Percentiles rank a stretch among this genome's conserved stretches.
These are phyloP conservation scores for Spergularia azorica DNA, from an alignment of 179 eudicot species.

Conservation along the genomic window DNA sequence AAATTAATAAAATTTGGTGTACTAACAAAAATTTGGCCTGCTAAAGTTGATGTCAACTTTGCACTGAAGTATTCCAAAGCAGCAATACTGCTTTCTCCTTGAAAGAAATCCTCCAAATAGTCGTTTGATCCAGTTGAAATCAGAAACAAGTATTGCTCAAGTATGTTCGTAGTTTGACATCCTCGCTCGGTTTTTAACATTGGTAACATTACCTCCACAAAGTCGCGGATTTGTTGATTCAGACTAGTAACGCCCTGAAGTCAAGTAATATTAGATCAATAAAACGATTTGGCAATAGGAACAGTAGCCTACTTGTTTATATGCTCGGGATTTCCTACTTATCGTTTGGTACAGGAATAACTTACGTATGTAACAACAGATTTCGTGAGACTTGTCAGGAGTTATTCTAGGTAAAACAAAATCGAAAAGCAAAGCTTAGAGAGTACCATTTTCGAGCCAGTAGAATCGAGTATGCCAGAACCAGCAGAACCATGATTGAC, in stretches of 20 bases:
- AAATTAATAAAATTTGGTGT: not conserved
- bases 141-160: slow-evolving; percentile 27
- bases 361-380: not conserved
- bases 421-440: no score
- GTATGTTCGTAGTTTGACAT: slow-evolving; percentile 9
- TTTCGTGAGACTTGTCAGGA: no score
- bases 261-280: not conserved
- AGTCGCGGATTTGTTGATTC: slow-evolving; percentile 21
- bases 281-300: no score
- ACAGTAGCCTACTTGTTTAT: no score
- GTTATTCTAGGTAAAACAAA: no score
- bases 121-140: slow-evolving; percentile 29
- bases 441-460: slow-evolving; percentile 20
- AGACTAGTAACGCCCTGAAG: slow-evolving; percentile 17
- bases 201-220: slow-evolving; percentile 14
- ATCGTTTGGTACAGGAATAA: no score
- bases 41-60: slow-evolving; percentile 22
- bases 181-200: slow-evolving; percentile 14
- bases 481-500: slow-evolving; percentile 29
- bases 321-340: no score
- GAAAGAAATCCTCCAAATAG: slow-evolving; percentile 3
- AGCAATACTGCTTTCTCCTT: not conserved
- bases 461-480: slow-evolving; percentile 30
- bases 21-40: slow-evolving; percentile 24
- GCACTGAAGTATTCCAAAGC: slow-evolving; percentile 18